Percentiles rank a stretch among this genome's conserved stretches.
Evolutionary conservation across 306 rosid genomes (phyloP).

Genomic region (Trifolium subterraneum): DNA sequence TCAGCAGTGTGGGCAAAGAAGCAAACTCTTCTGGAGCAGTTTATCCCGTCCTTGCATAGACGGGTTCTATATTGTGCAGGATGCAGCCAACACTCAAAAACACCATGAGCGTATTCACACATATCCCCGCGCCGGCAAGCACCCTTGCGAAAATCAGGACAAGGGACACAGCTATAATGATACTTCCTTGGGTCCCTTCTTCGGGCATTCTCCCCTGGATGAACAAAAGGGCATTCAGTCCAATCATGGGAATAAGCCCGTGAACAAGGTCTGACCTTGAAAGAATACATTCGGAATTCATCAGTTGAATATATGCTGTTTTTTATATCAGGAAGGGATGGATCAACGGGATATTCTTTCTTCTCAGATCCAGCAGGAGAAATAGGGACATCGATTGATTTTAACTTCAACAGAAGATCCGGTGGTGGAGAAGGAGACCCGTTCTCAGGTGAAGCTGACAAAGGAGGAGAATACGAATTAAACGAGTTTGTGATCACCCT

Average conservation of each 20-base stretch:
- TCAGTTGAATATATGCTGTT: conserved; percentile 94
- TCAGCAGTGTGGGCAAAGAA: conserved; percentile 90
- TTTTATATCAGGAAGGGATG: conserved; percentile 93
- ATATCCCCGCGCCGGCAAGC: conserved; percentile 95
- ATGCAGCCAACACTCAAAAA: conserved; percentile 96
- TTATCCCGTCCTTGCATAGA: conserved; percentile 87
- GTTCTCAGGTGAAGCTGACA: conserved; percentile 66
- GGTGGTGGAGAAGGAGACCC: conserved; percentile 64
- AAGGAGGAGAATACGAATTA: conserved; percentile 66
- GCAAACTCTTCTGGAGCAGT: conserved; percentile 88
- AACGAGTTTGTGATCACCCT: conserved; percentile 52
- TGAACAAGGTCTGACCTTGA: conserved; percentile 95
- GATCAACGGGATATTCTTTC: conserved; percentile 90
- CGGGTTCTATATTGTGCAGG: conserved; percentile 95
- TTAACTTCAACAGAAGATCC: conserved; percentile 62
- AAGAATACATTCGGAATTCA: conserved; percentile 92
- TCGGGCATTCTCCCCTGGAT: conserved; percentile 97
- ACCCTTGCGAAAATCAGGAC: conserved; percentile 94
- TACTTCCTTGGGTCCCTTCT: conserved; percentile 97
- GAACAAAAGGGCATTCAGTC: conserved; percentile 98
- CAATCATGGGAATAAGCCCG: conserved; percentile 97
- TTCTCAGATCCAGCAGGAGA: conserved; percentile 73
- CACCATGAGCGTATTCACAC: conserved; percentile 98
- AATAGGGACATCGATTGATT: conserved; percentile 55
- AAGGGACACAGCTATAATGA: conserved; percentile 94